These are phyloP conservation scores for Begonia fuchsioides DNA, from an alignment of 306 rosid genomes.

Conservation along the genomic window DNA sequence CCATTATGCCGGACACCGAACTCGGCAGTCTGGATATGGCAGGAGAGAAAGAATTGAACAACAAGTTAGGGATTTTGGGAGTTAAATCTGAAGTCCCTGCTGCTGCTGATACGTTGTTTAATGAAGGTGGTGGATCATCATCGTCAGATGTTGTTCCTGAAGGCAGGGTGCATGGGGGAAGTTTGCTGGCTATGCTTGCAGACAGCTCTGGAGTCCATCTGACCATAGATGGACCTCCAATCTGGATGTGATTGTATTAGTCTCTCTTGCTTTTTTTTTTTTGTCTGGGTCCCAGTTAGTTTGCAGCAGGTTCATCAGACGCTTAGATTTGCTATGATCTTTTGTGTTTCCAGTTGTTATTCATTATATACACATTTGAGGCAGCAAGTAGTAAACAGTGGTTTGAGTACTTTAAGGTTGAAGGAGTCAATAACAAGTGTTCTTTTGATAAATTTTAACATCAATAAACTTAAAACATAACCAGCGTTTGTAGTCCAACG, in stretches of 20 bases:
- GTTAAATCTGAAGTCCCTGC: slow-evolving; percentile 15
- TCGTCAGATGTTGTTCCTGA: slow-evolving; percentile 35
- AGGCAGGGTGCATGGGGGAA: slow-evolving; percentile 94
- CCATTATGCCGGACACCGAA: slow-evolving; percentile 35
- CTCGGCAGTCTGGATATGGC: slow-evolving; percentile 26
- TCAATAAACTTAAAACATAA: too few relatives aligned
- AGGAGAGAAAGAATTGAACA: slow-evolving; percentile 27
- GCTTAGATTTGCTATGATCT: too few relatives aligned
- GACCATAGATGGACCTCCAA: slow-evolving; percentile 16
- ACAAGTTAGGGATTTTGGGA: slow-evolving; percentile 8
- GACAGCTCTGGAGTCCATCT: slow-evolving; percentile 17
- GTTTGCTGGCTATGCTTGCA: slow-evolving; percentile 58
- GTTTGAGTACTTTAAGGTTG: too few relatives aligned
- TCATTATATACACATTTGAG: too few relatives aligned
- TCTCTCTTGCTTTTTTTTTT: slow-evolving; percentile 1
- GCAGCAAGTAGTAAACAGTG: too few relatives aligned
- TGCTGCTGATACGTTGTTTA: slow-evolving; percentile 14
- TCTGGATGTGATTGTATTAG: slow-evolving; percentile 35
- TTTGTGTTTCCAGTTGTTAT: too few relatives aligned
- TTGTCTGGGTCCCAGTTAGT: neutral
- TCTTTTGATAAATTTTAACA: too few relatives aligned
- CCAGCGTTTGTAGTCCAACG: neutral
- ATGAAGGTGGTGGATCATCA: slow-evolving; percentile 20
- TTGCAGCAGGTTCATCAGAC: too few relatives aligned
- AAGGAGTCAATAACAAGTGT: too few relatives aligned